Conservation (phyloP, 1,284 basidiomycete species). For the Ganoderma meredithae region DNA sequence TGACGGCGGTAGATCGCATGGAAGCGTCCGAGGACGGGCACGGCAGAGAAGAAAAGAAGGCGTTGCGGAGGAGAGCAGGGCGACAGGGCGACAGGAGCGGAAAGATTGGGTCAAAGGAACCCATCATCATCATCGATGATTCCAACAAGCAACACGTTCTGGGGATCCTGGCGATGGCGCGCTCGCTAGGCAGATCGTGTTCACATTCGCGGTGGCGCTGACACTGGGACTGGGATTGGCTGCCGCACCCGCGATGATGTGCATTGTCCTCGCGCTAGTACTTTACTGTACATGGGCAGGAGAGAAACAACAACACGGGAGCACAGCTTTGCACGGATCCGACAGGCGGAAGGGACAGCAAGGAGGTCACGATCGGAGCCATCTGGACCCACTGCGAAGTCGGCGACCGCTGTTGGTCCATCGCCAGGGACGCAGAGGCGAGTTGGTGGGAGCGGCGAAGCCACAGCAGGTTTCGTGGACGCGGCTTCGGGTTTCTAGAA, state of each 20-base stretch:
- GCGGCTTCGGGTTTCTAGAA: slow-evolving; percentile 7
- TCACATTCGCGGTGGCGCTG: neutral
- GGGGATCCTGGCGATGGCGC: slow-evolving; percentile 2
- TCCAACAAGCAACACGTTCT: neutral
- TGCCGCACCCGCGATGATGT: slow-evolving; percentile 4
- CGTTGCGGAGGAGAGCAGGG: neutral
- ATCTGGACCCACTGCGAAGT: slow-evolving; percentile 22
- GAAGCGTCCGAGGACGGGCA: slow-evolving; percentile 15
- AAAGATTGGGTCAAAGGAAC: neutral
- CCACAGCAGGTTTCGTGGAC: slow-evolving; percentile 1
- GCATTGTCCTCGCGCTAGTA: slow-evolving; percentile 5
- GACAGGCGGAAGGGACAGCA: neutral
- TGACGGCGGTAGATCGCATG: slow-evolving; percentile 29
- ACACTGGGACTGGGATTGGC: neutral
- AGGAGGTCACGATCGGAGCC: slow-evolving; percentile 9
- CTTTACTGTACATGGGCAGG: neutral
- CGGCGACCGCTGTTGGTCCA: slow-evolving; percentile 25
- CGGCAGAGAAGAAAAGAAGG: neutral
- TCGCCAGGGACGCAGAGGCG: neutral
- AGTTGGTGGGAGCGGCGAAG: slow-evolving; percentile 8
- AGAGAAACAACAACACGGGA: neutral
- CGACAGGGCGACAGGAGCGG: neutral
- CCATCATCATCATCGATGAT: slow-evolving; percentile 3
- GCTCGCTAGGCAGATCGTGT: neutral
- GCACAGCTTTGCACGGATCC: slow-evolving; percentile 23